Conservation (phyloP, 1,284 basidiomycete species). For the Ceratobasidium sp. region DNA sequence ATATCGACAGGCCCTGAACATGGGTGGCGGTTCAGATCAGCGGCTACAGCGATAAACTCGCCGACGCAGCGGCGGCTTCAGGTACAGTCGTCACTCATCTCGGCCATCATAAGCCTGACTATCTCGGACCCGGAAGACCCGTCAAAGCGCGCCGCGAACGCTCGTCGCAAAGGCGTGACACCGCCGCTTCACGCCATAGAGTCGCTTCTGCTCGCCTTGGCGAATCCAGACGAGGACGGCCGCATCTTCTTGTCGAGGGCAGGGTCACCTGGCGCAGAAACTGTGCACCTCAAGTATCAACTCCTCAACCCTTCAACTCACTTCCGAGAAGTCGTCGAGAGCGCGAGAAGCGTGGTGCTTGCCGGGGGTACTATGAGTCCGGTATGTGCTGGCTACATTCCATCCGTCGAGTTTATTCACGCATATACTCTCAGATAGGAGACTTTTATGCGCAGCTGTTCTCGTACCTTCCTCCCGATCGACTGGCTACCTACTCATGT, state of each 20-base stretch:
- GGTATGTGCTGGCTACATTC: slow-evolving; percentile 61
- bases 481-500: slow-evolving; percentile 87
- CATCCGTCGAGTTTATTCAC: neutral
- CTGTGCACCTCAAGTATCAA: slow-evolving; percentile 87
- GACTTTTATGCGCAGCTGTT: slow-evolving; percentile 91
- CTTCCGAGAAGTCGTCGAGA: slow-evolving; percentile 85
- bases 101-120: neutral
- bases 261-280: slow-evolving; percentile 28
- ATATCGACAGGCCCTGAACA: neutral
- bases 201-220: slow-evolving; percentile 85
- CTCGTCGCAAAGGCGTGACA: slow-evolving; percentile 60
- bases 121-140: slow-evolving; percentile 46
- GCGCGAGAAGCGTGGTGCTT: slow-evolving; percentile 85
- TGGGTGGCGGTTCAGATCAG: slow-evolving; percentile 70
- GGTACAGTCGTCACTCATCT: slow-evolving; percentile 51
- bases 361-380: slow-evolving; percentile 99
- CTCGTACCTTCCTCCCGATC: slow-evolving; percentile 71
- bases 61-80: slow-evolving; percentile 66
- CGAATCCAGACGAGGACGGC: slow-evolving; percentile 83
- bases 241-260: slow-evolving; percentile 53
- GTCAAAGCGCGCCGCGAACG: slow-evolving; percentile 51
- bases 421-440: slow-evolving; percentile 74
- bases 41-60: slow-evolving; percentile 81
- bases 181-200: slow-evolving; percentile 90
- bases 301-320: slow-evolving; percentile 93